Base-by-base conservation (phyloP, 164 flowering plant species). In the Sedum album region DNA sequence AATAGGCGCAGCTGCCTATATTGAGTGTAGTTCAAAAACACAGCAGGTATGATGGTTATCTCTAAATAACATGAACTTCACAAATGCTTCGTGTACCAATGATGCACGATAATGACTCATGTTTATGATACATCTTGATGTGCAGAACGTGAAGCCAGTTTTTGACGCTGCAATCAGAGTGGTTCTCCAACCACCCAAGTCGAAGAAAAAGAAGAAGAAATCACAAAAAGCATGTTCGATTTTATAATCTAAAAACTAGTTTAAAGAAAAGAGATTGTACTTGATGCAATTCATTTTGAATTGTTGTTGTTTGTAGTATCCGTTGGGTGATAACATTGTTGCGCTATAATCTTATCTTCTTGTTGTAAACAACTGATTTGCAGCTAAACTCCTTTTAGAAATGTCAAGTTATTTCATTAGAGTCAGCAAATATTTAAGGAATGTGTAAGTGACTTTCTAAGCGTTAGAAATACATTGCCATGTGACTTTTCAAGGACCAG, bases 101-200 rank as follows among this genome's bases (percentile, higher is more conserved):
- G n/a, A n/a, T n/a, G n/a, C 25, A 26, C 14, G 41, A 31, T 41
- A 31, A 39, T 65, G 49, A 66, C 28, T 73, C 21, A 18, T 62
- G 1, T 28, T 31, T 2, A 31, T 17, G 39, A 31, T 6, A 31
- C 15, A 4, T 1, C n/a, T 33, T 66, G 44, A 62, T 65, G 15
- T 74, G 78, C 83, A 83, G 89, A 85, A 85, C 66, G 85, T 85
- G 73, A 85, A 86, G 73, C 80, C 70, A 69, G 88, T 84, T 1
- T 86, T 86, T 65, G 90, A 84, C 72, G 83, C 81, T 35, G 90
- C 90, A 65, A 86, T 86, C 39, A 82, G 79, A 74, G 90, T n/a
- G 51, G 88, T 86, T 41, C 90, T 86, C 66, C 91, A 86, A n/a
- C n/a, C n/a, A n/a, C n/a, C n/a, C n/a, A n/a, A n/a, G n/a, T n/a